phyloP scores from a whole-genome alignment of 2,329 filamentous ascomycete species.

The Ceratocystis albifundus region DNA sequence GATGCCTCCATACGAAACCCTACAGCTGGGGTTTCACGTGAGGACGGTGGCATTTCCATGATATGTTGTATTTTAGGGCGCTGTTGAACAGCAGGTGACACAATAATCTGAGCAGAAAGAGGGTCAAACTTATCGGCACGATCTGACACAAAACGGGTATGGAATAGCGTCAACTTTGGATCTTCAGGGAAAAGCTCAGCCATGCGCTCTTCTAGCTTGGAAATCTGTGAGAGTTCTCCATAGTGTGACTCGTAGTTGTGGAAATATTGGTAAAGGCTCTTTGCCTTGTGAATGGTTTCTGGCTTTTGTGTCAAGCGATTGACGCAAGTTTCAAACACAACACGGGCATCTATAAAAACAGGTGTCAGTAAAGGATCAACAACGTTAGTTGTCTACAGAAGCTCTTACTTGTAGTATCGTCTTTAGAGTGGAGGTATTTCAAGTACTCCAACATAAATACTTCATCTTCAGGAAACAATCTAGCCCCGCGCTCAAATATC shows the following conservation, averaged over 20 bases:
- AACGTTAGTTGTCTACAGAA: neutral
- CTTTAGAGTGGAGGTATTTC: conserved; percentile 83
- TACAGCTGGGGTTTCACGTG: conserved; percentile 36
- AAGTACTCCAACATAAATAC: conserved; percentile 90
- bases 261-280: conserved; percentile 79
- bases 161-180: conserved; percentile 62
- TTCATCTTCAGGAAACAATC: conserved; percentile 87
- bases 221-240: conserved; percentile 81
- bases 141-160: conserved; percentile 58
- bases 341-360: conserved; percentile 61
- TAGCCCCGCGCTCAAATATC: conserved; percentile 90
- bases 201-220: conserved; percentile 87
- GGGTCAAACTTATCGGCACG: conserved; percentile 57
- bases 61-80: conserved; percentile 42
- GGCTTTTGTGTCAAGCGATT: conserved; percentile 68
- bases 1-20: conserved; percentile 28
- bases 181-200: conserved; percentile 85
- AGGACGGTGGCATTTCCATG: conserved; percentile 40
- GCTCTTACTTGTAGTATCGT: conserved; percentile 78
- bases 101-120: conserved; percentile 65
- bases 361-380: conserved; percentile 24
- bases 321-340: conserved; percentile 91
- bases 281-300: conserved; percentile 61
- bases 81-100: conserved; percentile 71
- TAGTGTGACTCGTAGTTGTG: conserved; percentile 93